Evolutionary conservation across 768 basidiomycete genomes (phyloP).

Genomic region (Amanita thiersii): DNA sequence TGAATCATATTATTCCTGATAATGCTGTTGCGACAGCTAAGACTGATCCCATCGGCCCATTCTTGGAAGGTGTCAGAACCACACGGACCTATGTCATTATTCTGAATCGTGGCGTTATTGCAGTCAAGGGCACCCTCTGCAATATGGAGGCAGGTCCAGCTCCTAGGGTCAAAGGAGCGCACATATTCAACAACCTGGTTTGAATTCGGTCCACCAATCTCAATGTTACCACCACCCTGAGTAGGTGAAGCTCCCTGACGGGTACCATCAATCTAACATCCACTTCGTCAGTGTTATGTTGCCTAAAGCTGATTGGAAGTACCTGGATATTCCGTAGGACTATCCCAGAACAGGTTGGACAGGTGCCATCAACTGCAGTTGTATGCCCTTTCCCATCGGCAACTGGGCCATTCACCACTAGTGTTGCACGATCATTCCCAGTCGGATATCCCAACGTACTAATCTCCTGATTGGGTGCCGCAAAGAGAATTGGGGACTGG

Average conservation of each 20-base stretch:
- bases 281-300: neutral
- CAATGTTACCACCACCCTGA: conserved; percentile 69
- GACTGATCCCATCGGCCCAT: conserved; percentile 81
- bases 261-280: conserved; percentile 61
- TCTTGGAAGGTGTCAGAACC: conserved; percentile 55
- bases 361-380: conserved; percentile 64
- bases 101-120: conserved; percentile 55
- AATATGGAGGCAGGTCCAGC: conserved; percentile 81
- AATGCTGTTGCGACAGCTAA: conserved; percentile 55
- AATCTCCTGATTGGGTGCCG: conserved; percentile 69
- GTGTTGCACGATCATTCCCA: conserved; percentile 54
- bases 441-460: conserved; percentile 73
- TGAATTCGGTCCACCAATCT: conserved; percentile 72
- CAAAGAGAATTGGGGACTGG: conserved; percentile 57
- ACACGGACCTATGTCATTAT: conserved; percentile 81
- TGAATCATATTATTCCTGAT: conserved; percentile 64
- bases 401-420: conserved; percentile 62
- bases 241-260: conserved; percentile 45
- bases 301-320: neutral
- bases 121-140: conserved; percentile 62
- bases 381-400: conserved; percentile 59
- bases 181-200: conserved; percentile 74
- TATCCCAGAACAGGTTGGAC: conserved; percentile 48
- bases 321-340: conserved; percentile 71
- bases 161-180: conserved; percentile 64